Conservation (phyloP, 495 filamentous ascomycete species). For the Aspergillus cristatus region DNA sequence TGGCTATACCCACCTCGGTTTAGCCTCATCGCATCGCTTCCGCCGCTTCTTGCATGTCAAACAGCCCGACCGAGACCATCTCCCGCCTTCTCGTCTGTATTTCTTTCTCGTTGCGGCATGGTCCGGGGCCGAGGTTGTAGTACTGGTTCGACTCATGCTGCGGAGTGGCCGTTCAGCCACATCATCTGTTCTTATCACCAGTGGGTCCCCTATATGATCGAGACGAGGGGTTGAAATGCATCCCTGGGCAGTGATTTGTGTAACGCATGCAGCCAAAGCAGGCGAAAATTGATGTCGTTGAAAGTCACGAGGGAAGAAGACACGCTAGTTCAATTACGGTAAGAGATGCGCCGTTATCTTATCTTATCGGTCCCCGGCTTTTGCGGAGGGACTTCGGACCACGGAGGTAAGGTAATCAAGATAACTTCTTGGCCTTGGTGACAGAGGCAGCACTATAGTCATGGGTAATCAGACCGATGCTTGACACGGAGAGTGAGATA, state of each 20-base stretch:
- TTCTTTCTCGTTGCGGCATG: conserved; percentile 13
- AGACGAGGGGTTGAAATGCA: too few species aligned
- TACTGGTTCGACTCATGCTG: background rate
- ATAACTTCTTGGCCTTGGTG: background rate
- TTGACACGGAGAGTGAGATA: too few species aligned
- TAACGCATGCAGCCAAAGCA: too few species aligned
- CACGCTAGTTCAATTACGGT: background rate
- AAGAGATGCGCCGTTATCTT: conserved; percentile 2
- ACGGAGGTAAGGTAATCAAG: background rate
- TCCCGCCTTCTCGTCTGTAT: conserved; percentile 23
- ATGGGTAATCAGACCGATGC: too few species aligned
- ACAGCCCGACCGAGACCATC: conserved; percentile 37
- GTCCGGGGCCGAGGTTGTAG: background rate
- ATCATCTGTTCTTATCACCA: background rate
- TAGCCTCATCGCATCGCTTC: conserved; percentile 37
- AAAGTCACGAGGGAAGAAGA: background rate
- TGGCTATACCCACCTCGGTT: conserved; percentile 23
- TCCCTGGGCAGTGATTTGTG: too few species aligned
- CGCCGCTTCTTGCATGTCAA: conserved; percentile 36
- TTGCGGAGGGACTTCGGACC: too few species aligned
- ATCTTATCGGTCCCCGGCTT: conserved; percentile 3
- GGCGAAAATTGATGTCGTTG: background rate
- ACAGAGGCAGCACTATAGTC: too few species aligned
- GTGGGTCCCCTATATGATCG: too few species aligned
- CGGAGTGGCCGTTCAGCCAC: background rate